These are phyloP conservation scores for Candida frijolesensis DNA, from an alignment of 1,139 yeast genomes.

Conservation along the genomic window DNA sequence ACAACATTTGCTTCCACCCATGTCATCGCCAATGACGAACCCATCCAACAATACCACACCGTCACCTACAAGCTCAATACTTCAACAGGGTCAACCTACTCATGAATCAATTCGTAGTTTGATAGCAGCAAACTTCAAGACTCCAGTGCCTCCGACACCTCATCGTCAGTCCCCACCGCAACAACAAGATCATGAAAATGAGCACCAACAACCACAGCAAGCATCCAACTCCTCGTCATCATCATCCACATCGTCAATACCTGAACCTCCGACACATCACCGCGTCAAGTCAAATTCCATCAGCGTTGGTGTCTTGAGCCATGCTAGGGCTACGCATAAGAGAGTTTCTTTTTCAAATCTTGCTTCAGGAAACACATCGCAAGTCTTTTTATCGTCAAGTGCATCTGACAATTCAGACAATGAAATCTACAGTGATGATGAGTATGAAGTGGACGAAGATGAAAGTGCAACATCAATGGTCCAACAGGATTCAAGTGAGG, in stretches of 20 bases:
- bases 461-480: background rate
- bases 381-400: constrained; percentile 11
- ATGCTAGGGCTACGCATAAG: constrained; percentile 10
- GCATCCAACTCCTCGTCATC: constrained; percentile 1
- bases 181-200: background rate
- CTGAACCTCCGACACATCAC: background rate
- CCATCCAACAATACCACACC: constrained; percentile 3
- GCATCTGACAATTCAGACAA: constrained; percentile 12
- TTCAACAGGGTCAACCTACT: background rate
- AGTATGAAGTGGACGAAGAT: constrained; percentile 7
- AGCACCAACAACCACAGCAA: constrained; percentile 3
- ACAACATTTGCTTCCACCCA: background rate
- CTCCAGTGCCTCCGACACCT: constrained; percentile 1
- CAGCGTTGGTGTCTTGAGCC: constrained; percentile 17
- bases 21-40: constrained; percentile 1
- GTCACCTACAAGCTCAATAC: background rate
- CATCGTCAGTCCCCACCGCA: background rate
- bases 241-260: constrained; percentile 3
- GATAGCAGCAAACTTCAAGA: constrained; percentile 16
- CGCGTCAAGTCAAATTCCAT: constrained; percentile 17
- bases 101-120: constrained; percentile 17
- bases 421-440: constrained; percentile 7
- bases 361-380: constrained; percentile 15
- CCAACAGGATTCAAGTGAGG: constrained; percentile 7
- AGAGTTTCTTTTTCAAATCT: constrained; percentile 18